Conservation (phyloP, 805 yeast genomes). For the Cyberlindnera misumaiensis region DNA sequence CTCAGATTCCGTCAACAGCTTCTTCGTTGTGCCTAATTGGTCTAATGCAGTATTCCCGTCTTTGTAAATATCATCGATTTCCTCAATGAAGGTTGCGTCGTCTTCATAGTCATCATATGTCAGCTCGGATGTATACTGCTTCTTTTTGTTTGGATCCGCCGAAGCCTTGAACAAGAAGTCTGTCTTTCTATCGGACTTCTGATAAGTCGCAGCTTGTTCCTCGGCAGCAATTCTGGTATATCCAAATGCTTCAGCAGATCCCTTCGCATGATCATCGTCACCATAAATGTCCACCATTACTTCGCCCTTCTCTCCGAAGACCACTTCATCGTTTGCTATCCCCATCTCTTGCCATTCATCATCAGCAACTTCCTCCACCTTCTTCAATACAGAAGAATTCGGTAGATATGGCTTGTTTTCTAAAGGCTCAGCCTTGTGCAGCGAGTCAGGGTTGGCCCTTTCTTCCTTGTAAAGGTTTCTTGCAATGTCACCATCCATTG, state of each 20-base stretch:
- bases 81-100: constrained; percentile 20
- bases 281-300: constrained; percentile 28
- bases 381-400: constrained; percentile 1
- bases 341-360: constrained; percentile 84
- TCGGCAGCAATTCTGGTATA: constrained; percentile 87
- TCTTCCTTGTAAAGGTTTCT: constrained; percentile 3
- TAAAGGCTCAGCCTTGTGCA: not conserved
- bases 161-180: constrained; percentile 42
- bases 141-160: not conserved
- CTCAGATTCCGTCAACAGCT: constrained; percentile 75
- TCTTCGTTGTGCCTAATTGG: constrained; percentile 74
- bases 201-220: constrained; percentile 73
- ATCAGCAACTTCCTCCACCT: constrained; percentile 26
- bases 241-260: constrained; percentile 32
- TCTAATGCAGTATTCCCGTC: constrained; percentile 40
- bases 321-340: constrained; percentile 66
- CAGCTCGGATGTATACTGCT: not conserved
- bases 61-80: constrained; percentile 32
- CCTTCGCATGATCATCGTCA: not conserved
- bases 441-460: not conserved
- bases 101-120: constrained; percentile 14
- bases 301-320: constrained; percentile 77
- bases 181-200: constrained; percentile 45
- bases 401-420: not conserved
- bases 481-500: constrained; percentile 3